These are phyloP conservation scores for Gelatoporia subvermispora DNA, from an alignment of 768 basidiomycete species.

Conservation along the genomic window DNA sequence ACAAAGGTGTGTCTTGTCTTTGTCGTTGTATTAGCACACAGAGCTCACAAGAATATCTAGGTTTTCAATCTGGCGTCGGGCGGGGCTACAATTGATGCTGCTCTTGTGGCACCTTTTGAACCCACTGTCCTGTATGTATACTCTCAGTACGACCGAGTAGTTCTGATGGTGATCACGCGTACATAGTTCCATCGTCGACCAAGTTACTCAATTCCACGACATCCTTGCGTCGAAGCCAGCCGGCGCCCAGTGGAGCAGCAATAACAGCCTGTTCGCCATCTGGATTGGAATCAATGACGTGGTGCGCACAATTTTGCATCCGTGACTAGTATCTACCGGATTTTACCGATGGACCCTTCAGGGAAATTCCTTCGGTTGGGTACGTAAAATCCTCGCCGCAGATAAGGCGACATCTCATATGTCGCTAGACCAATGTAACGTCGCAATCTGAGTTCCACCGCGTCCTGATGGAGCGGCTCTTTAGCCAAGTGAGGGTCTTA, in stretches of 20 bases:
- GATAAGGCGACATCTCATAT: background rate
- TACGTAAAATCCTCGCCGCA: conserved; percentile 17
- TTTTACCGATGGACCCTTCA: conserved; percentile 14
- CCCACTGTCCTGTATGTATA: conserved; percentile 30
- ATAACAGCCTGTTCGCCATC: conserved; percentile 30
- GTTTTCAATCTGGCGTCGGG: conserved; percentile 33
- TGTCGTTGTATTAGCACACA: conserved; percentile 5
- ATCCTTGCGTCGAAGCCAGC: conserved; percentile 28
- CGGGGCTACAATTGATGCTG: conserved; percentile 33
- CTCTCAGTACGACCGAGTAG: no score
- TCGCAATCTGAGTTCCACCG: conserved; percentile 29
- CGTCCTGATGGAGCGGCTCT: conserved; percentile 28
- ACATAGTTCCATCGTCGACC: conserved; percentile 28
- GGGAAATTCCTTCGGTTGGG: conserved; percentile 48
- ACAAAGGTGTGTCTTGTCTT: conserved; percentile 34
- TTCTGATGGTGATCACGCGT: background rate
- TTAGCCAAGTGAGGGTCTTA: conserved; percentile 24
- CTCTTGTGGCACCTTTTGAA: conserved; percentile 31
- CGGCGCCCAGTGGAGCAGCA: conserved; percentile 27
- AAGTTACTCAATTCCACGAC: conserved; percentile 29
- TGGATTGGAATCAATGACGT: conserved; percentile 37
- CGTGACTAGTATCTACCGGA: conserved; percentile 1
- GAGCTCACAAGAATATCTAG: no score
- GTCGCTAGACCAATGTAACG: conserved; percentile 29
- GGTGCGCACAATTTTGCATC: conserved; percentile 12